Conservation (phyloP, 2,329 filamentous ascomycete species). For the Alternaria sp. region DNA sequence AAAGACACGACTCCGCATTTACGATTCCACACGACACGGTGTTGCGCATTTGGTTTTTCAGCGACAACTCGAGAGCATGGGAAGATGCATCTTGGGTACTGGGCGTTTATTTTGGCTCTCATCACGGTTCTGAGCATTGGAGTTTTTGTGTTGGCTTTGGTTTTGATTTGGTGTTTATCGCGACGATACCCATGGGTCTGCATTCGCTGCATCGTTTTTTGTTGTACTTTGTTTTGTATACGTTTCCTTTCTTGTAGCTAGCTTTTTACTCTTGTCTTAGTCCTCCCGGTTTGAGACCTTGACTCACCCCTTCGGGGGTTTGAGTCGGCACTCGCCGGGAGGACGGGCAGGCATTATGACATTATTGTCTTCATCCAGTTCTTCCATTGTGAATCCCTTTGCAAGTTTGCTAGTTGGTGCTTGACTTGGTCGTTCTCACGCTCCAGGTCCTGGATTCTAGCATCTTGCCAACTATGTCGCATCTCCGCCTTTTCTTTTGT, state of each 20-base stretch:
- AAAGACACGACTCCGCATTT: neutral
- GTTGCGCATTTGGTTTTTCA: neutral
- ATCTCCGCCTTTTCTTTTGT: neutral
- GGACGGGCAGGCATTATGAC: neutral
- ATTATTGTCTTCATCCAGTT: neutral
- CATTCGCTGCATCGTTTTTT: slow-evolving; percentile 1
- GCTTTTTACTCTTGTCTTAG: neutral
- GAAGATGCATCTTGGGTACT: neutral
- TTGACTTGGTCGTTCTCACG: neutral
- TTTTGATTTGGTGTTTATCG: neutral
- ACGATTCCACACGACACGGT: neutral
- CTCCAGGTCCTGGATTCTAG: neutral
- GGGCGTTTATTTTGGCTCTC: neutral
- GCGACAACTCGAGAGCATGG: neutral
- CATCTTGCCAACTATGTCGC: neutral
- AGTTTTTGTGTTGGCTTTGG: neutral
- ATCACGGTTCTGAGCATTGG: neutral
- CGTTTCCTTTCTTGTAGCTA: neutral
- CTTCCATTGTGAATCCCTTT: neutral
- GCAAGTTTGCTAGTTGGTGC: neutral
- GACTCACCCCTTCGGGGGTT: neutral
- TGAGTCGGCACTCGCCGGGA: neutral
- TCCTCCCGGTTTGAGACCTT: neutral
- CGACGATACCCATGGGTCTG: slow-evolving; percentile 10
- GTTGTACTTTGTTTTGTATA: neutral